Base-by-base conservation (phyloP, 306 rosid genomes). In the Castanea mollissima region DNA sequence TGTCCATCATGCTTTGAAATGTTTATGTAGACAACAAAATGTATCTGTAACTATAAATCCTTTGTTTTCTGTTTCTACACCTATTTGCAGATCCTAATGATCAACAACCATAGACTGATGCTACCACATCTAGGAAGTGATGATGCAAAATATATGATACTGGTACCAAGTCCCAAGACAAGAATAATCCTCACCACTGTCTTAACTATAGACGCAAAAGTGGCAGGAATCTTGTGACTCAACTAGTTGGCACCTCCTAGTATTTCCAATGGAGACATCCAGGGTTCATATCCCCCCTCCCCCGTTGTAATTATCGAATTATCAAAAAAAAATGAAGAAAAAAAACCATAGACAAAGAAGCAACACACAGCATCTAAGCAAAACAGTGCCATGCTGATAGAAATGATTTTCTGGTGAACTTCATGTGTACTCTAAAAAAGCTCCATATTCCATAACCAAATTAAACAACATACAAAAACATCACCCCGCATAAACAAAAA, bases 1-100 rank as follows among this genome's bases (percentile, higher is more conserved):
- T 65, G 20, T 78, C 38, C 6, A 69, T 14, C 82, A 49, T 38
- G 79, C 44, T 51, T 67, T n/a, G 15, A 29, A 21, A 54, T 54
- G 25, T 38, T 74, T 13, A 1, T 19, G 59, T 7, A 44, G 27
- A 35, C 25, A 32, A 67, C 49, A 18, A 19, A 35, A 67, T 67
- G 10, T 35, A 16, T 67, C 52, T 35, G 27, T 19, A 19, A 19
- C 23, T 8, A 67, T 19, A 67, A 67, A 32, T 18, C 14, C 52
- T 34, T 46, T 49, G n/a, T 35, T 67, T 19, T 19, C 12, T 67
- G 72, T 67, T 67, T 18, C 4, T 67, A 19, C 27, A 67, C n/a
- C 23, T 27, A 64, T 64, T 32, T 29, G 70, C 70, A 31, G 68
- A 64, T 29, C 34, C 46, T 3, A 8, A 13, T 9, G 27, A 8